A percentile compares a stretch with the other conserved stretches of the same genome.
phyloP scores from a whole-genome alignment of 208 protist genomes.

The Herpetomonas tarakana region DNA sequence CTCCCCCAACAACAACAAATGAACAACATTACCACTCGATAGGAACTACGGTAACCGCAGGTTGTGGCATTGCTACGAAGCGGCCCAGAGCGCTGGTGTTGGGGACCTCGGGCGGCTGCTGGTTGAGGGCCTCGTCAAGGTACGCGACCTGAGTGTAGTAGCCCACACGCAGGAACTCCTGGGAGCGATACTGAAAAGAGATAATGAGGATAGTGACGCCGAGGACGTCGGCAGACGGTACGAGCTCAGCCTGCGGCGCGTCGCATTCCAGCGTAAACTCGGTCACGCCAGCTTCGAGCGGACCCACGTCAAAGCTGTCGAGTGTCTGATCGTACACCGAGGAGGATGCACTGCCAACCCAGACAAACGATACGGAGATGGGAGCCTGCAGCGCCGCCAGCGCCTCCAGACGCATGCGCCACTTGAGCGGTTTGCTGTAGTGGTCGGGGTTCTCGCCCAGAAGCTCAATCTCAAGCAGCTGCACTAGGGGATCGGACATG shows the following conservation, averaged over 20 bases:
- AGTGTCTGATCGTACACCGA: slow-evolving; percentile 96
- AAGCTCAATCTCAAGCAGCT: slow-evolving; percentile 88
- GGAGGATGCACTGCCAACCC: slow-evolving; percentile 95
- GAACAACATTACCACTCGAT: slow-evolving; percentile 66
- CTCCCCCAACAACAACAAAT: too few species aligned
- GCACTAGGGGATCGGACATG: slow-evolving; percentile 76
- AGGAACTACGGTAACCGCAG: slow-evolving; percentile 74
- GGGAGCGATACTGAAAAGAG: slow-evolving; percentile 92
- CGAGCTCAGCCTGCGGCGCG: slow-evolving; percentile 87
- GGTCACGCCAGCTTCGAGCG: slow-evolving; percentile 90
- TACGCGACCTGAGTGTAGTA: slow-evolving; percentile 98
- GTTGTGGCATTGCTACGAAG: slow-evolving; percentile 85
- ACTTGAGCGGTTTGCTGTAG: slow-evolving; percentile 54
- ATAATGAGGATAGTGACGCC: slow-evolving; percentile 97
- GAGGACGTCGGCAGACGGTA: slow-evolving; percentile 92
- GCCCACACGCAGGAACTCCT: slow-evolving; percentile 97
- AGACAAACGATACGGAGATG: slow-evolving; percentile 96
- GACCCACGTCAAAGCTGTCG: slow-evolving; percentile 96
- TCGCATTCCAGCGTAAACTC: slow-evolving; percentile 95
- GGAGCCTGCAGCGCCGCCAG: slow-evolving; percentile 67
- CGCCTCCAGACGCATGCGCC: slow-evolving; percentile 78
- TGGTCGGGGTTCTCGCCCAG: slow-evolving; percentile 68
- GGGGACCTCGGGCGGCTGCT: slow-evolving; percentile 43
- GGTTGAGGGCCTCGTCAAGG: slow-evolving; percentile 71
- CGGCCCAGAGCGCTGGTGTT: slow-evolving; percentile 56